Conservation (phyloP, 768 basidiomycete species). For the Leccinum boreale region DNA sequence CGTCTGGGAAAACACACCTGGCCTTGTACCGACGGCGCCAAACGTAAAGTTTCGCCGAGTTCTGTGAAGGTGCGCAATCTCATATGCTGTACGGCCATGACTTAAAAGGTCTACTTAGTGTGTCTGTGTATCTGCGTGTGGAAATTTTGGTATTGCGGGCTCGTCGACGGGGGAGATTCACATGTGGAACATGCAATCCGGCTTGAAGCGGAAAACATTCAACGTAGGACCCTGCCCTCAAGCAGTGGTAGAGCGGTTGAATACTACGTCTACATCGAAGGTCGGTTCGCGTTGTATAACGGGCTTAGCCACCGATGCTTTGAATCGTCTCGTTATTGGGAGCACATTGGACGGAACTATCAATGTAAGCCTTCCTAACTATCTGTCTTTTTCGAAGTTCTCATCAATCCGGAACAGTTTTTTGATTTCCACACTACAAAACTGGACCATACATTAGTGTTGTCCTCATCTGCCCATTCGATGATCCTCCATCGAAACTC, state of each 20-base stretch:
- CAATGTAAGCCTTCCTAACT: slow-evolving; percentile 54
- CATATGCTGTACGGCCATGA: too few species aligned
- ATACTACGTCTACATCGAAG: slow-evolving; percentile 37
- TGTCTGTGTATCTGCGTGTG: slow-evolving; percentile 89
- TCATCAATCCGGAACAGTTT: slow-evolving; percentile 53
- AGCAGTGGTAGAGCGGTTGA: slow-evolving; percentile 45
- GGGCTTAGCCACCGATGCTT: slow-evolving; percentile 79
- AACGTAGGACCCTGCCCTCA: slow-evolving; percentile 61
- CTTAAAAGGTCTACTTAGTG: slow-evolving; percentile 41
- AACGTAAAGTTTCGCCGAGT: slow-evolving; percentile 51
- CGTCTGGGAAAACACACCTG: slow-evolving; percentile 74
- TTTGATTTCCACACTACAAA: slow-evolving; percentile 92
- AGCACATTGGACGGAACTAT: slow-evolving; percentile 86
- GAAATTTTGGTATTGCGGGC: slow-evolving; percentile 89
- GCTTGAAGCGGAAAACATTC: slow-evolving; percentile 78
- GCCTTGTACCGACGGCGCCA: slow-evolving; percentile 48
- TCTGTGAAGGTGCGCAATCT: slow-evolving; percentile 60
- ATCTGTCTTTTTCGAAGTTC: background rate
- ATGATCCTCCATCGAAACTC: slow-evolving; percentile 81
- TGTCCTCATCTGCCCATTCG: slow-evolving; percentile 69
- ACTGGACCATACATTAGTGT: slow-evolving; percentile 59
- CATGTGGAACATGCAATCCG: slow-evolving; percentile 98
- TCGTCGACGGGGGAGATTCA: slow-evolving; percentile 76
- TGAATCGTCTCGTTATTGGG: slow-evolving; percentile 80
- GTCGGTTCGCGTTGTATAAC: slow-evolving; percentile 60